Percentiles rank a stretch among this genome's conserved stretches.
These are phyloP conservation scores for Geotrichum phurueaensis DNA, from an alignment of 1,139 yeast species.

Conservation along the genomic window DNA sequence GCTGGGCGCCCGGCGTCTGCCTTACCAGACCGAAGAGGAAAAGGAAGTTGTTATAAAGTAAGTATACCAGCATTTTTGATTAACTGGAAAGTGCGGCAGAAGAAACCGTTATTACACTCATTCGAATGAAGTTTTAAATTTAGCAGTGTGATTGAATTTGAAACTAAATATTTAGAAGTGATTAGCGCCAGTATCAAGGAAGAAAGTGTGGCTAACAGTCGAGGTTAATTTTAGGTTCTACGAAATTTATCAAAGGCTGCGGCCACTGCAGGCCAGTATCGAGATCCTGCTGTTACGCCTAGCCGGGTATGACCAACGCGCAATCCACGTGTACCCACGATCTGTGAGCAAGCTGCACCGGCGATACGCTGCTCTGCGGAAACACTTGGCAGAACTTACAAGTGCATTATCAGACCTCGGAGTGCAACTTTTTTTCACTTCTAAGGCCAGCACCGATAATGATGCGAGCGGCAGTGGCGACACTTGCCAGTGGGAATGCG, in stretches of 20 bases:
- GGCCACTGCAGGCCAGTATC: slow-evolving; percentile 56
- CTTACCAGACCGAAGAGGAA: slow-evolving; percentile 6
- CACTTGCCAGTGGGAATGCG: not conserved
- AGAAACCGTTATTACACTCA: not conserved
- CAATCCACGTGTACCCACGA: slow-evolving; percentile 34
- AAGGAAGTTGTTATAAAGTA: slow-evolving; percentile 1
- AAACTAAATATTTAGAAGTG: not conserved
- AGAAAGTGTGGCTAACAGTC: not conserved
- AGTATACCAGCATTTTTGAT: not conserved
- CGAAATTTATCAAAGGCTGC: slow-evolving; percentile 25
- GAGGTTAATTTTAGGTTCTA: not conserved
- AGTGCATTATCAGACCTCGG: slow-evolving; percentile 8
- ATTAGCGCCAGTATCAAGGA: too few species aligned
- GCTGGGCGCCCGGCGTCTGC: not conserved
- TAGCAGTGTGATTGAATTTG: not conserved
- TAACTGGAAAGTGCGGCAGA: not conserved
- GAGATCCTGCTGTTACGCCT: slow-evolving; percentile 53
- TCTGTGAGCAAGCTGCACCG: slow-evolving; percentile 38
- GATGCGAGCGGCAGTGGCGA: not conserved
- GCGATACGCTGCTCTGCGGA: slow-evolving; percentile 40
- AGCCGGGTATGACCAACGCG: slow-evolving; percentile 41
- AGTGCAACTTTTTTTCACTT: not conserved
- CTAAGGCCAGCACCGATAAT: not conserved
- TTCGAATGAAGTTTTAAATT: not conserved
- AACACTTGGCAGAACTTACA: slow-evolving; percentile 41